phyloP scores from a whole-genome alignment of 176 grass and related monocot species.

The Saccharum spontaneum region DNA sequence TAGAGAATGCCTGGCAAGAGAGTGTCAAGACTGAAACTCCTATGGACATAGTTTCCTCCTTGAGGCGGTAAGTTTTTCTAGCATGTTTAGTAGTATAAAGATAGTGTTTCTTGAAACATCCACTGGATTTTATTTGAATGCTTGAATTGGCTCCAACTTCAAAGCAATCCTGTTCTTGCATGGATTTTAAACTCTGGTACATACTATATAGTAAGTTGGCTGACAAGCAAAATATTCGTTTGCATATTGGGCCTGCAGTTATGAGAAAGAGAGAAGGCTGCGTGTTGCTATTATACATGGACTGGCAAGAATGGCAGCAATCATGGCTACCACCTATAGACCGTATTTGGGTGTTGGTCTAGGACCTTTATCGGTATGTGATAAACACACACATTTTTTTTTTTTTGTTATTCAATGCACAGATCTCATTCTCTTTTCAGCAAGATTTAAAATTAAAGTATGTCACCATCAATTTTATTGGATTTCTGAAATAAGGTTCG shows the following conservation, averaged over 20 bases:
- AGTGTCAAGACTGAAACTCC: slow-evolving; percentile 65
- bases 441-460: slow-evolving; percentile 20
- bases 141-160: not conserved
- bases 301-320: slow-evolving; percentile 98
- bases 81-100: not conserved
- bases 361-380: slow-evolving; percentile 81
- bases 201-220: slow-evolving; percentile 20
- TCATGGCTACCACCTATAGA: slow-evolving; percentile 96
- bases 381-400: slow-evolving; percentile 11
- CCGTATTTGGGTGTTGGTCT: slow-evolving; percentile 90
- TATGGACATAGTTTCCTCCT: slow-evolving; percentile 72
- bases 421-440: not conserved
- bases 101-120: not conserved
- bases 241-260: slow-evolving; percentile 55
- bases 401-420: slow-evolving; percentile 23
- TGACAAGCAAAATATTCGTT: not conserved
- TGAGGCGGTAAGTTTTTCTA: slow-evolving; percentile 71
- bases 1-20: slow-evolving; percentile 83
- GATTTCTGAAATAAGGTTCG: slow-evolving; percentile 12
- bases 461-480: not conserved
- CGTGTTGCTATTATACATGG: slow-evolving; percentile 96
- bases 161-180: not conserved
- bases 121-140: slow-evolving; percentile 7
- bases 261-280: slow-evolving; percentile 88
- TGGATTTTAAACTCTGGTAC: slow-evolving; percentile 5